Evolutionary conservation across 495 filamentous ascomycete species (phyloP).

Genomic region (Aeminium ludgeri): DNA sequence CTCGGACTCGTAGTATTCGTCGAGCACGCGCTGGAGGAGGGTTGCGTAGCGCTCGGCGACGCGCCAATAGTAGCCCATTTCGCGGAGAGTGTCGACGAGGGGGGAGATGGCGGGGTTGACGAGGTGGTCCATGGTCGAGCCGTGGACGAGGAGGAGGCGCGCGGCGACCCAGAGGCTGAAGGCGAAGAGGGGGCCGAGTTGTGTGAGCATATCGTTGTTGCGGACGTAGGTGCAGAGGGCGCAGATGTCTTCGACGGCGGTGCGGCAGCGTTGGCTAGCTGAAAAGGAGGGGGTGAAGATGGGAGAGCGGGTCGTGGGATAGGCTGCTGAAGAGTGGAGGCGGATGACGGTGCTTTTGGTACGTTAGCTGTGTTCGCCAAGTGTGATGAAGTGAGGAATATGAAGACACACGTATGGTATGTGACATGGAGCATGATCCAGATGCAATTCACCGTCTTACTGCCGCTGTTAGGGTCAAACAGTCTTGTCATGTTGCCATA

Average conservation of each 20-base stretch:
- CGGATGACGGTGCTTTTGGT: constrained; percentile 62
- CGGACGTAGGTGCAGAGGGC: constrained; percentile 59
- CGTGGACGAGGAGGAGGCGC: constrained; percentile 67
- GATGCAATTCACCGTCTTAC: constrained; percentile 52
- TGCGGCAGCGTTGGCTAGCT: constrained; percentile 62
- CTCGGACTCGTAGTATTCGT: constrained; percentile 67
- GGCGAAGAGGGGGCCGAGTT: constrained; percentile 73
- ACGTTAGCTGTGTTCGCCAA: constrained; percentile 1
- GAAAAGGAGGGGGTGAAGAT: constrained; percentile 76
- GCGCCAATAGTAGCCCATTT: constrained; percentile 68
- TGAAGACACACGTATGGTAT: constrained; percentile 42
- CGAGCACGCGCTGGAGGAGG: constrained; percentile 65
- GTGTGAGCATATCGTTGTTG: constrained; percentile 51
- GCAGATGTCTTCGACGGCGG: constrained; percentile 68
- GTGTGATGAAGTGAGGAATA: background rate
- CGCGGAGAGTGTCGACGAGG: constrained; percentile 62
- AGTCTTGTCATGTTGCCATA: constrained; percentile 65
- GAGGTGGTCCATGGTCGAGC: constrained; percentile 68
- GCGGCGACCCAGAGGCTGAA: constrained; percentile 90
- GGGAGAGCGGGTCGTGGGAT: constrained; percentile 67
- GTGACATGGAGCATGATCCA: constrained; percentile 85
- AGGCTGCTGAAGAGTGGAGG: constrained; percentile 81
- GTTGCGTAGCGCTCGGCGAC: constrained; percentile 66
- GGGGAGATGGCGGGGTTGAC: constrained; percentile 59
- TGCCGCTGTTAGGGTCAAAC: constrained; percentile 43